Conservation (phyloP, 1,284 basidiomycete species). For the Hemileia vastatrix region DNA sequence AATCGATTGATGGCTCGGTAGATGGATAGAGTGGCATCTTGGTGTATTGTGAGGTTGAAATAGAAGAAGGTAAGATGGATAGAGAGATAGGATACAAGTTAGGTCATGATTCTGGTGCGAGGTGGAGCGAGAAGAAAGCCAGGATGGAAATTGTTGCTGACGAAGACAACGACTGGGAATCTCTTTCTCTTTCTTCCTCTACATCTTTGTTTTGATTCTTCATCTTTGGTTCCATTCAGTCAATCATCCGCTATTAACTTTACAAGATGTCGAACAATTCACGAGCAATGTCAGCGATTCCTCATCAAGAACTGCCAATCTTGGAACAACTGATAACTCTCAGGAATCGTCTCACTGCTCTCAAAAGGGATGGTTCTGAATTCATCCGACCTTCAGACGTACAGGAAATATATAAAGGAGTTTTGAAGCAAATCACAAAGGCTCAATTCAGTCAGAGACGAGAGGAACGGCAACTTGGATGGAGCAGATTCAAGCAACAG, state of each 20-base stretch:
- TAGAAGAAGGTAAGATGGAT: neutral
- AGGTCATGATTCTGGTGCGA: too few relatives aligned
- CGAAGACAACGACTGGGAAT: neutral
- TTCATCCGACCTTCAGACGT: constrained; percentile 42
- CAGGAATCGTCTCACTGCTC: constrained; percentile 40
- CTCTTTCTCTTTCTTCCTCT: too few relatives aligned
- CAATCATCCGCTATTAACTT: too few relatives aligned
- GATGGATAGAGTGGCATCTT: constrained; percentile 31
- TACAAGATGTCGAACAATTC: too few relatives aligned
- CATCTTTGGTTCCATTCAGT: too few relatives aligned
- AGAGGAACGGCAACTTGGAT: constrained; percentile 11
- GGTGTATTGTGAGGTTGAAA: neutral
- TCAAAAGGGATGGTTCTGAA: constrained; percentile 41
- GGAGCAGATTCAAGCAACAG: neutral
- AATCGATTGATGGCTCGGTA: constrained; percentile 26
- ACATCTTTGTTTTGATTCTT: too few relatives aligned
- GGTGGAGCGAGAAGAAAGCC: neutral
- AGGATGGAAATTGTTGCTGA: neutral
- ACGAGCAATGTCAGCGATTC: constrained; percentile 43
- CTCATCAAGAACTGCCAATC: constrained; percentile 42
- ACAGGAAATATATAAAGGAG: constrained; percentile 39
- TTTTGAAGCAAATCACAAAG: constrained; percentile 43
- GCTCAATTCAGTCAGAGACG: constrained; percentile 42
- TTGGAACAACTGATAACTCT: constrained; percentile 42
- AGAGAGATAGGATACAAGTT: neutral